Evolutionary conservation across 306 rosid genomes (phyloP), one percentile per base, ranked within the genome.

Genomic region (Mimosa bimucronata): DNA sequence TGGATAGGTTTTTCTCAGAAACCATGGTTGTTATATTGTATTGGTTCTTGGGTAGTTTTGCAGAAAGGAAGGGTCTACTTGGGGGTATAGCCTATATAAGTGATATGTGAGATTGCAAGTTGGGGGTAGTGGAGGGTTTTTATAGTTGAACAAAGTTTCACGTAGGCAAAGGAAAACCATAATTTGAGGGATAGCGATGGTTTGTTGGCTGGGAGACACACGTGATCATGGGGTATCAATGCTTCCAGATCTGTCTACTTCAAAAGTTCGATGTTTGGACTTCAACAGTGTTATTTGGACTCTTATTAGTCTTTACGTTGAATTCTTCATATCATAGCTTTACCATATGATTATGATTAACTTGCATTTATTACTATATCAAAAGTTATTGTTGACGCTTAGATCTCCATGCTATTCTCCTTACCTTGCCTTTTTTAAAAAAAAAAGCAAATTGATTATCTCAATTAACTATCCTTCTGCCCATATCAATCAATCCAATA

Each of bases 191-290:
- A 86, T 46, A 37, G 85, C 28, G 85, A 80, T 82, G 92, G 94
- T 85, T 79, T 77, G 90, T 82, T 85, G 38, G 79, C 70, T 73
- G 45, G 94, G 87, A 79, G 88, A 89, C 97, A 88, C 87, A 90
- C 88, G 85, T 88, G 90, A 88, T 71, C 12, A 75, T 66, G 66
- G 52, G 53, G 80, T 72, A 86, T 89, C 77, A 84, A 81, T 84
- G 81, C 79, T 66, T 74, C 85, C 62, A 81, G 83, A 65, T 82
- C 52, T 74, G 81, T 85, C 87, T 6, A 74, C 81, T 82, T 84
- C 55, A 66, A 25, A 58, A 58, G 65, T 58, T 25, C 31, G 7
- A 58, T 25, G 82, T 61, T 77, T 77, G 85, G 83, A 86, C 87
- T 80, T 77, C 78, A 75, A 82, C 75, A 83, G 77, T 74, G 48